Base-by-base conservation (phyloP, 306 rosid genomes). In the Oxytropis ochrocephala region DNA sequence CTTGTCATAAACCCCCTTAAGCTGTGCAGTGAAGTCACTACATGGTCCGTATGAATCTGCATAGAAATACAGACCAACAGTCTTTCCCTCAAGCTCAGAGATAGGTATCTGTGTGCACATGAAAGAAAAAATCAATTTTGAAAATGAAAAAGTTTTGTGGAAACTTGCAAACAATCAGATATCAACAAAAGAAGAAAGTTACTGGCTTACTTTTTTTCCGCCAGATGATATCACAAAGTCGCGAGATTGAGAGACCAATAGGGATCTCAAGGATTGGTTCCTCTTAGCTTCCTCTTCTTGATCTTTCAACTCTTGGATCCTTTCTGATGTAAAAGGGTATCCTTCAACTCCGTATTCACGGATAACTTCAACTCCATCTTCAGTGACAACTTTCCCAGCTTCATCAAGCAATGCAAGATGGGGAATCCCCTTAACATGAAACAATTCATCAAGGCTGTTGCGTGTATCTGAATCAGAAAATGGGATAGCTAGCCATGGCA, bases 401-500 rank as follows among this genome's bases (percentile, higher is more conserved):
- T 74, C 87, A 47, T 69, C 86, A 35, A 91, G 76, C 5, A 91
- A 67, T 36, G 72, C 86, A 46, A 86, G 92, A 66, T 77, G 73
- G 6, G 93, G 96, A 70, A 90, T 82, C 38, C 88, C 91, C 16
- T 12, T 74, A 16, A 84, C 88, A 61, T 82, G 14, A 74, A 88
- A 90, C 57, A 79, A 47, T 24, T 73, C 81, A 73, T 86, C 84
- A 59, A 90, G 76, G 14, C 58, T 56, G 5, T 14, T 27, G 2
- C 82, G 85, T 5, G 78, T 78, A 10, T 79, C 85, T 0, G 85
- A 75, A 82, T 90, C 91, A 11, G 85, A 79, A 78, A 80, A 88
- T 4, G 96, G 91, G 59, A 90, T 65, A 6, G 95, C 83, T 64
- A 90, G 84, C 96, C 96, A 87, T 24, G 95, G 91, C 95, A 90